Base-by-base conservation (phyloP, 1,139 yeast genomes). In the Pichia sp. region DNA sequence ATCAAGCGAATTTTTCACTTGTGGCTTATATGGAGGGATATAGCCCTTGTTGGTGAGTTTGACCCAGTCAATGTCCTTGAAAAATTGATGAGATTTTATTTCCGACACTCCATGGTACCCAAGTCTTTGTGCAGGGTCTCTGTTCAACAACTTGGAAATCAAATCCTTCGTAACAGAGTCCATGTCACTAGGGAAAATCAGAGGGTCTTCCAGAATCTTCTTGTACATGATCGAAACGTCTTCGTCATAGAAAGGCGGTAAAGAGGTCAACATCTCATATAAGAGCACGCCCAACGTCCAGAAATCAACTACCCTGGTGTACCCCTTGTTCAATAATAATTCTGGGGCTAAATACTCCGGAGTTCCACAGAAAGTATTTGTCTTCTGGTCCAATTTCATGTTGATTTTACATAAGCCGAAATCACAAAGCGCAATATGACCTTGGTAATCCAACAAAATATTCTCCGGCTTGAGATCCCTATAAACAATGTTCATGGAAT, bases 291-390 rank as follows among this genome's bases (percentile, higher is more conserved):
- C 99, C 61, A 93, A 76, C 1, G 98, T 93, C 99, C 99, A 93
- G 85, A 96, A 93, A 72, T 93, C 99, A 43, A 93, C 98, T 65
- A 88, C 85, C 70, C 96, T 82, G 6, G 98, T 90, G 71, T 93
- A 93, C 1, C 98, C 98, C 69, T 89, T 90, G 60, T 93, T 95
- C 60, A 92, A 76, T 56, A 93, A 75, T 56, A 93, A 80, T 70
- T 93, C 99, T 0, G 99, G 99, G 1, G 98, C 98, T 62, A 93
- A 76, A 71, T 93, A 93, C 70, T 92, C 97, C 0, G 97, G 97
- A 0, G 98, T 92, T 49, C 98, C 98, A 72, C 98, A 92, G 67
- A 92, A 92, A 0, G 99, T 93, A 66, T 86, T 87, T 2, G 99
- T 93, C 70, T 89, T 89, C 56, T 70, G 71, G 50, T 70, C 71